Percentiles rank a stretch among this genome's conserved stretches.
Evolutionary conservation across 306 rosid species (phyloP).

Genomic region (Mimosa pudica): DNA sequence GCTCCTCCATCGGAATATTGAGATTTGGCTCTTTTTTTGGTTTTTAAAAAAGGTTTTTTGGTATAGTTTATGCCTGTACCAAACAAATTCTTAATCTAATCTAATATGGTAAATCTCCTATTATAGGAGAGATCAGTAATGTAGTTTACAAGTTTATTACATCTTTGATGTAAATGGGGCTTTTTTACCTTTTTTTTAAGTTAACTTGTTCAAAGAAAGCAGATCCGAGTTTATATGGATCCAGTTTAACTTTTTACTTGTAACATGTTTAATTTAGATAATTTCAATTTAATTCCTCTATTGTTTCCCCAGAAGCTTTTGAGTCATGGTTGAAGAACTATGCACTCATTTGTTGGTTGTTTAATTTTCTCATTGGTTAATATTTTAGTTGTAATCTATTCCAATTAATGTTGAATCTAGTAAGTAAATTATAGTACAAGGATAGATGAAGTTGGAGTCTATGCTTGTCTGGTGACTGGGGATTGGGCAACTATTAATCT

Average conservation of each 20-base stretch:
- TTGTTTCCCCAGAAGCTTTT: too few species aligned
- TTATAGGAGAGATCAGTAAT: slow-evolving; percentile 28
- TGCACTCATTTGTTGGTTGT: not conserved
- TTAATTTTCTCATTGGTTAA: too few species aligned
- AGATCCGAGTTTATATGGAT: slow-evolving; percentile 23
- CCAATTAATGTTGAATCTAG: not conserved
- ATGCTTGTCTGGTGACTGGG: not conserved
- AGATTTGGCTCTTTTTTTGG: not conserved
- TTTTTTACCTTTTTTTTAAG: not conserved
- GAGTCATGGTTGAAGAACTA: not conserved
- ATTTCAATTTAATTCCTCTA: not conserved
- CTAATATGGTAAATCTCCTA: slow-evolving; percentile 28
- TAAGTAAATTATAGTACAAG: not conserved
- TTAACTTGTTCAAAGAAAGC: slow-evolving; percentile 19
- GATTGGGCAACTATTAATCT: not conserved
- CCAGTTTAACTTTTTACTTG: slow-evolving; percentile 26
- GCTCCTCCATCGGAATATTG: slow-evolving; percentile 62
- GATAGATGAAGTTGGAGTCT: not conserved
- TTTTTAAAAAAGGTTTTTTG: too few species aligned
- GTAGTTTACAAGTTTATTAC: not conserved
- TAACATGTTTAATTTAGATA: slow-evolving; percentile 32
- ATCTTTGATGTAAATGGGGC: slow-evolving; percentile 36
- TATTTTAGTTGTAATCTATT: too few species aligned
- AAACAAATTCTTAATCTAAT: not conserved
- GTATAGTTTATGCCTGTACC: too few species aligned